Evolutionary conservation across 345 rosid species (phyloP).

Genomic region (Iberis pinnata): DNA sequence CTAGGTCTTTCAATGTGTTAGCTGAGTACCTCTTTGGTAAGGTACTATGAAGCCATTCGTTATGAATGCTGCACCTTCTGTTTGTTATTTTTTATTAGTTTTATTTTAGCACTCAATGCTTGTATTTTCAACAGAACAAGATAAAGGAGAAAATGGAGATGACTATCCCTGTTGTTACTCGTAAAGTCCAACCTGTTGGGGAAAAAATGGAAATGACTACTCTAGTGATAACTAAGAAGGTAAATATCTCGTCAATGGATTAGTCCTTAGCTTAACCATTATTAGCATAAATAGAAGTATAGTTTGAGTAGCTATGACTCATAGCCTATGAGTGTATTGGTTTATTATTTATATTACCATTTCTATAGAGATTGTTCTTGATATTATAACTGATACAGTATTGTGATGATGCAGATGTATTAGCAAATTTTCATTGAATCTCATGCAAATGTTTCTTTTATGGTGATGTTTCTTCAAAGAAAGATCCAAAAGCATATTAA

Average conservation of each 20-base stretch:
- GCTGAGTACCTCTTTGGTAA: conserved; percentile 95
- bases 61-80: too few species aligned
- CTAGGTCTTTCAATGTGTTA: conserved; percentile 68
- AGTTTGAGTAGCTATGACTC: background rate
- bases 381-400: too few species aligned
- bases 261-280: background rate
- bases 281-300: background rate
- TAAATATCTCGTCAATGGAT: conserved; percentile 18
- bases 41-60: too few species aligned
- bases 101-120: conserved; percentile 1
- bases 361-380: too few species aligned
- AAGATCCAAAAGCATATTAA: conserved; percentile 73
- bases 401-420: too few species aligned
- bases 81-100: conserved; percentile 13
- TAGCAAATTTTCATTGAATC: too few species aligned
- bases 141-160: conserved; percentile 68
- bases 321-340: background rate
- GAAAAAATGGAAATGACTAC: conserved; percentile 89
- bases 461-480: conserved; percentile 84
- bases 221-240: conserved; percentile 80
- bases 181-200: conserved; percentile 54
- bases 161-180: conserved; percentile 83
- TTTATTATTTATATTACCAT: too few species aligned
- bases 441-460: conserved; percentile 68
- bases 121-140: conserved; percentile 44